Conservation (phyloP, 1,284 basidiomycete species). For the Mycocalia duriaeana region DNA sequence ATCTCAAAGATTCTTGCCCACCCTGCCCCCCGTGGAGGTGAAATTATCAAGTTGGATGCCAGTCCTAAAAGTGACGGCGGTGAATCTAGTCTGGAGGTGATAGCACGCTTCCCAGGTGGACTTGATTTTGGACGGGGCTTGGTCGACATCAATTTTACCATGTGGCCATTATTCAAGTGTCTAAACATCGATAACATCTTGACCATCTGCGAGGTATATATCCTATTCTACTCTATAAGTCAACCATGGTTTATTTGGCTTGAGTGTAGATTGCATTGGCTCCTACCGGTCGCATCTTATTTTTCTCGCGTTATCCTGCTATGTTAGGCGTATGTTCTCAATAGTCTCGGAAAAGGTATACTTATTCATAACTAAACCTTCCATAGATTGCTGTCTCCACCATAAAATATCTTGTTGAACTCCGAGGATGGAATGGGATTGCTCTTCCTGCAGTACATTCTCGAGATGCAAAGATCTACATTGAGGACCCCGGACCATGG, state of each 20-base stretch:
- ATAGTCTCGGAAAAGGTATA: too few species aligned
- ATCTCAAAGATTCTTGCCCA: conserved; percentile 81
- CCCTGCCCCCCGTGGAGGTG: conserved; percentile 82
- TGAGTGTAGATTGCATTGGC: conserved; percentile 74
- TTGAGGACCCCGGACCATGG: conserved; percentile 87
- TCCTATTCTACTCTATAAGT: too few species aligned
- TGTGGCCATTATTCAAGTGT: conserved; percentile 96
- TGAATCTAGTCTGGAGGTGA: conserved; percentile 74
- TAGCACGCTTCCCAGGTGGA: conserved; percentile 80
- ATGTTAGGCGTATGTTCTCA: conserved; percentile 69
- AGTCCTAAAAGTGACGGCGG: conserved; percentile 48
- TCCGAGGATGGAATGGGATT: conserved; percentile 92
- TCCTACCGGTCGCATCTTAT: conserved; percentile 88
- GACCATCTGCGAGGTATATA: conserved; percentile 80
- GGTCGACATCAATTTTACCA: conserved; percentile 87
- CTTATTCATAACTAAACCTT: too few species aligned
- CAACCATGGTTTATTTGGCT: too few species aligned
- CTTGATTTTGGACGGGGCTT: conserved; percentile 80
- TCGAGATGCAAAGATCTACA: conserved; percentile 85
- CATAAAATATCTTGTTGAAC: conserved; percentile 87
- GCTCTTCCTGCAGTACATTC: conserved; percentile 83
- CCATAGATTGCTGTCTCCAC: conserved; percentile 78
- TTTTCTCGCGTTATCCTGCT: conserved; percentile 86
- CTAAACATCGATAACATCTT: conserved; percentile 92
- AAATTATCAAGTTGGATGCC: conserved; percentile 78